Percentiles rank a stretch among this genome's conserved stretches.
Conservation (phyloP, 352 stramenopile genomes). For the Phytophthora pseudosyringae region DNA sequence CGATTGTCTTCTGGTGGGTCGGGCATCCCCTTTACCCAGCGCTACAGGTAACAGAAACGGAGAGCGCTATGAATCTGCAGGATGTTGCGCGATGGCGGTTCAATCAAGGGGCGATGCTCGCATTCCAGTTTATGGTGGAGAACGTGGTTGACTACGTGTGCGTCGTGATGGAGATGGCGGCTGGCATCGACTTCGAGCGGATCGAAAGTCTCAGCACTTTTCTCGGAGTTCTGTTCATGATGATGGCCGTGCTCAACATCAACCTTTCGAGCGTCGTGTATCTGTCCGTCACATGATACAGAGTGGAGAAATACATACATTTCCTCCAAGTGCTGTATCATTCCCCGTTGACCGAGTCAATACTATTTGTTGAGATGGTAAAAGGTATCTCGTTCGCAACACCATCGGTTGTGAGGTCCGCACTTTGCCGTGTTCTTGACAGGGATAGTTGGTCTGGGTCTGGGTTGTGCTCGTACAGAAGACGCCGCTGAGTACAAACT, state of each 20-base stretch:
- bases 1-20: constrained; percentile 46
- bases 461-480: no score
- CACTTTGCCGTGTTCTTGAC: no score
- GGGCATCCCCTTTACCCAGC: constrained; percentile 42
- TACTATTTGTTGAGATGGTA: no score
- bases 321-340: no score
- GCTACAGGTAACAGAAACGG: constrained; percentile 7
- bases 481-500: no score
- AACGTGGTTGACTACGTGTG: constrained; percentile 40
- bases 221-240: constrained; percentile 34
- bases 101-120: constrained; percentile 27
- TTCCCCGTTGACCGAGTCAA: no score
- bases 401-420: no score
- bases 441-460: no score
- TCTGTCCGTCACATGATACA: background rate
- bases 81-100: constrained; percentile 14
- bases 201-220: constrained; percentile 36
- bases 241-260: constrained; percentile 40
- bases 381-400: no score
- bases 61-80: background rate
- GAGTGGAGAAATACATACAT: background rate
- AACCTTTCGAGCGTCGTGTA: constrained; percentile 38
- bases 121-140: constrained; percentile 30
- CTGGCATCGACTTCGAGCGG: constrained; percentile 33
- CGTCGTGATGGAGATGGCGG: constrained; percentile 38